Evolutionary conservation across 257 asterid genomes (phyloP), one percentile per base, ranked within the genome.

Genomic region (Perilla frutescens): DNA sequence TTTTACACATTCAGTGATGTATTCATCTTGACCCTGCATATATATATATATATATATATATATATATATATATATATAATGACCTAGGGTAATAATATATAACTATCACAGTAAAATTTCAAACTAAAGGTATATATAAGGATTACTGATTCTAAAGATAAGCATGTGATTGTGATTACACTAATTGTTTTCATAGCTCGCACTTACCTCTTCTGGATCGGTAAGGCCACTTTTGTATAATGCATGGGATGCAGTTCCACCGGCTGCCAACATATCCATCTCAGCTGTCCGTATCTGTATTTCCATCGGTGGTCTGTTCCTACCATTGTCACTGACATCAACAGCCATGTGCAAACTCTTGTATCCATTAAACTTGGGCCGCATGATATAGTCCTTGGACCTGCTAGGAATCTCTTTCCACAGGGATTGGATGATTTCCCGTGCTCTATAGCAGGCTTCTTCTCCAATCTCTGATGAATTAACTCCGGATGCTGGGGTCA

Each of bases 191-290:
- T 48, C 69, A 53, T 8, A 50, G 26, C 14, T 8, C 39, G 50
- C 54, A 59, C 56, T 77, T 76, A 88, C 98, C 93, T 91, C 97
- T 62, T 90, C 84, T 9, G 96, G 96, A 80, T 94, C 84, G 14
- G 92, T 89, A 58, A 94, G 96, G 63, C 97, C 98, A 11, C 97
- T 89, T 84, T 94, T 91, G 85, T 88, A 94, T 62, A 91, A 71
- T 5, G 98, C 89, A 80, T 94, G 98, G 58, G 98, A 90, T 26
- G 98, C 98, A 15, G 91, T 79, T 56, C 98, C 98, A 73, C 91
- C 98, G 51, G 88, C 94, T 9, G 98, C 98, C 82, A 86, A 68
- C 82, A 80, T 81, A 81, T 94, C 98, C 98, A 94, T 94, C 79
- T 88, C 90, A 31, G 79, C 81, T 29, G 97, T 94, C 53, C 98